These are phyloP conservation scores for Cercospora janseana DNA, from an alignment of 2,329 filamentous ascomycete species.

Conservation along the genomic window DNA sequence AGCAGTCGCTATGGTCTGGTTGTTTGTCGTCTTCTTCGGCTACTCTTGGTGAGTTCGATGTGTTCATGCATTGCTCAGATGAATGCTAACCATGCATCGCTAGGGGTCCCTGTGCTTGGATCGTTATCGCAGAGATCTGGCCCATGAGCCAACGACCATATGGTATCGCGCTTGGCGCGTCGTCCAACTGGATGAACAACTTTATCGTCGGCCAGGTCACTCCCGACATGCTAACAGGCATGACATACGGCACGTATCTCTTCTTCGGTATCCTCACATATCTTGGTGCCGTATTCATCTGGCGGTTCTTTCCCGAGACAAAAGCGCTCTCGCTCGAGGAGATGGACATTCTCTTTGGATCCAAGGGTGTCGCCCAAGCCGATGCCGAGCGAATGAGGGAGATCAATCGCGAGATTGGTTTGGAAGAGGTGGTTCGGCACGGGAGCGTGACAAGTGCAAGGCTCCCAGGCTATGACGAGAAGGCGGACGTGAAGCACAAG, in stretches of 20 bases:
- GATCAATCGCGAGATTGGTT: constrained; percentile 68
- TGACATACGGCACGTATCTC: constrained; percentile 70
- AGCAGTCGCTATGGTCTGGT: constrained; percentile 67
- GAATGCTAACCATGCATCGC: background rate
- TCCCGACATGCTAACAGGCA: constrained; percentile 62
- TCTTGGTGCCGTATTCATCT: constrained; percentile 57
- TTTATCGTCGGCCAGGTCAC: constrained; percentile 64
- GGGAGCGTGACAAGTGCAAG: constrained; percentile 20
- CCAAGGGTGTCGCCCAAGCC: constrained; percentile 63
- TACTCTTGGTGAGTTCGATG: constrained; percentile 46
- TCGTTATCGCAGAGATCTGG: constrained; percentile 70
- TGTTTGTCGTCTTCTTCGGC: constrained; percentile 72
- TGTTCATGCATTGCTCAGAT: constrained; percentile 36
- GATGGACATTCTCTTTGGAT: constrained; percentile 35
- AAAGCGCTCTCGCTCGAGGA: constrained; percentile 52
- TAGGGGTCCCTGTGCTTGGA: constrained; percentile 72
- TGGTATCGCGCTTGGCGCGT: constrained; percentile 66
- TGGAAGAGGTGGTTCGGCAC: constrained; percentile 42
- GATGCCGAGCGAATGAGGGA: constrained; percentile 70
- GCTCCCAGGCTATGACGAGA: constrained; percentile 21
- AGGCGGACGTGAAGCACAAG: constrained; percentile 19
- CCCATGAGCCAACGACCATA: constrained; percentile 68
- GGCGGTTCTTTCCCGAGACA: constrained; percentile 56
- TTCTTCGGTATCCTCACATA: constrained; percentile 66
- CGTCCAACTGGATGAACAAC: constrained; percentile 51